A percentile compares a stretch with the other conserved stretches of the same genome.
phyloP scores from a whole-genome alignment of 441 rosid genomes.

The Manihot esculenta region DNA sequence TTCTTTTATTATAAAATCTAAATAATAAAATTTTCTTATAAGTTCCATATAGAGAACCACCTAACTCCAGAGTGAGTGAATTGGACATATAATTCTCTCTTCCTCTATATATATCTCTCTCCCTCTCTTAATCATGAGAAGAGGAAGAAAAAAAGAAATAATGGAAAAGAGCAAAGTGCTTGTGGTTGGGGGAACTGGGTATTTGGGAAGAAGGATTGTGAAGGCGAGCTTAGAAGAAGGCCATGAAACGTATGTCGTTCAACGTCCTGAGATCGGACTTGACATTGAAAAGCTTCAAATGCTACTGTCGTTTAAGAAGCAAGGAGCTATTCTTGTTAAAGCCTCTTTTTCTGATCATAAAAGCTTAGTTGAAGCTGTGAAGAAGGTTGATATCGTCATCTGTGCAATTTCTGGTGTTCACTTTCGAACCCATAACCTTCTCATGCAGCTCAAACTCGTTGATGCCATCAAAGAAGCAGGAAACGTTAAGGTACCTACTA shows the following conservation, averaged over 20 bases:
- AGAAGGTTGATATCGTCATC: no score
- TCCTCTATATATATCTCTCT: no score
- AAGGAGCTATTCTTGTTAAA: slow-evolving; percentile 55
- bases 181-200: slow-evolving; percentile 86
- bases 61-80: no score
- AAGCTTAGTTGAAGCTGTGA: slow-evolving; percentile 79
- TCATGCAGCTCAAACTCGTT: slow-evolving; percentile 74
- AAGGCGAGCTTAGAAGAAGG: slow-evolving; percentile 66
- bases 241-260: slow-evolving; percentile 64
- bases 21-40: no score
- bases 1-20: no score
- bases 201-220: slow-evolving; percentile 70
- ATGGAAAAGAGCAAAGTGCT: slow-evolving; percentile 56
- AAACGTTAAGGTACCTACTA: slow-evolving; percentile 71
- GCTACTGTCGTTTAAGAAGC: slow-evolving; percentile 56
- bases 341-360: slow-evolving; percentile 64
- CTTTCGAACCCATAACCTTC: slow-evolving; percentile 57
- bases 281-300: slow-evolving; percentile 69
- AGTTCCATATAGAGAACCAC: no score
- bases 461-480: slow-evolving; percentile 89
- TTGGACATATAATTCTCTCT: no score
- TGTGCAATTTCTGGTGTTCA: no score
- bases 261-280: slow-evolving; percentile 63
- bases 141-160: not conserved
- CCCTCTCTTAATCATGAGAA: no score